phyloP scores from a whole-genome alignment of 148 eudicot species.

The Agrostemma githago region DNA sequence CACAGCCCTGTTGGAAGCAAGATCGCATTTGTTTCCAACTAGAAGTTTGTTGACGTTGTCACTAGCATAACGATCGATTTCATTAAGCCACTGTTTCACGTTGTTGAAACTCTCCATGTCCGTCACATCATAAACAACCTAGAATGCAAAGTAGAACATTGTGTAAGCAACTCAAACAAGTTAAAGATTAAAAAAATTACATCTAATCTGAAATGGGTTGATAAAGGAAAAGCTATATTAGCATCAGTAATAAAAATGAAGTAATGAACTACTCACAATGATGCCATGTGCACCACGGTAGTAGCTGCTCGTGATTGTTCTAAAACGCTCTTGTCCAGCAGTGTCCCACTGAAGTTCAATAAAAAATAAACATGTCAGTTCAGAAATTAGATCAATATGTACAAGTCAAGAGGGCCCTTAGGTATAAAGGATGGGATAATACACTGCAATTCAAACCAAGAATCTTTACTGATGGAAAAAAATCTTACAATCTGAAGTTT shows the following conservation, averaged over 20 bases:
- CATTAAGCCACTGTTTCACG: slow-evolving; percentile 69
- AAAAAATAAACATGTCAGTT: slow-evolving; percentile 9
- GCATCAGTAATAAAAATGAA: neutral
- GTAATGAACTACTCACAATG: slow-evolving; percentile 33
- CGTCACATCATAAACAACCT: slow-evolving; percentile 82
- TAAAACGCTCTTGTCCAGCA: slow-evolving; percentile 55
- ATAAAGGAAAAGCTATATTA: neutral
- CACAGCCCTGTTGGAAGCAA: slow-evolving; percentile 57
- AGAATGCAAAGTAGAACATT: neutral
- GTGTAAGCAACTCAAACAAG: slow-evolving; percentile 19
- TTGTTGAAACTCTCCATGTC: slow-evolving; percentile 77
- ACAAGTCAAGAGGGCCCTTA: neutral
- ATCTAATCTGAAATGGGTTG: neutral
- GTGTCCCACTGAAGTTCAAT: slow-evolving; percentile 41
- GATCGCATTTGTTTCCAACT: slow-evolving; percentile 76
- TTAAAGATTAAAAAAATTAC: neutral
- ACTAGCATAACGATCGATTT: slow-evolving; percentile 72
- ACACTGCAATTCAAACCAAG: neutral
- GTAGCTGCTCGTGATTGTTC: slow-evolving; percentile 51
- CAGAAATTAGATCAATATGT: neutral
- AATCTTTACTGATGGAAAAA: neutral
- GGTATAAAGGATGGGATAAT: neutral
- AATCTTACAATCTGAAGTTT: slow-evolving; percentile 47
- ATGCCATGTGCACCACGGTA: slow-evolving; percentile 57
- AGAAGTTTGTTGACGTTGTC: slow-evolving; percentile 72